Conservation (phyloP, 2,329 filamentous ascomycete genomes). For the Aureobasidium leucospermi region DNA sequence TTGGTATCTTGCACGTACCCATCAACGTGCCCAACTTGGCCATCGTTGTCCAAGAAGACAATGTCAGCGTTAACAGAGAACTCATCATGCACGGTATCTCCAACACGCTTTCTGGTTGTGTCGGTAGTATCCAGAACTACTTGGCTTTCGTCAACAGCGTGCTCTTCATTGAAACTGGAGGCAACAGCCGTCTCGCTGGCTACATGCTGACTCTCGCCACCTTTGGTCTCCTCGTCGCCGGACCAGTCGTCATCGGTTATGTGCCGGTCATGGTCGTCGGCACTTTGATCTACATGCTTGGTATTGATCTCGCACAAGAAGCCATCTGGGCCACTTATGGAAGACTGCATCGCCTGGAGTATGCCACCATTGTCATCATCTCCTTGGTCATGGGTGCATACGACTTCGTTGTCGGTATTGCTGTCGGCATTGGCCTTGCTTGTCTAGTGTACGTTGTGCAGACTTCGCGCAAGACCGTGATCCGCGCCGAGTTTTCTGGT, state of each 20-base stretch:
- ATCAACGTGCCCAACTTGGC: slow-evolving; percentile 96
- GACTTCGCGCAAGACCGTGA: slow-evolving; percentile 80
- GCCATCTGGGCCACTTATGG: slow-evolving; percentile 83
- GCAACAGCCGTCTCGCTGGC: slow-evolving; percentile 77
- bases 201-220: slow-evolving; percentile 76
- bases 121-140: slow-evolving; percentile 91
- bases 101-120: slow-evolving; percentile 79
- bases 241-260: slow-evolving; percentile 81
- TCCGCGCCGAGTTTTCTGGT: slow-evolving; percentile 84
- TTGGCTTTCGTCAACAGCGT: slow-evolving; percentile 95
- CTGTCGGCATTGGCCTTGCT: slow-evolving; percentile 82
- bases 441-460: slow-evolving; percentile 89
- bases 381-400: slow-evolving; percentile 94
- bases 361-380: slow-evolving; percentile 79
- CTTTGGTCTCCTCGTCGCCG: slow-evolving; percentile 72
- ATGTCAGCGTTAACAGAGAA: slow-evolving; percentile 84
- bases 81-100: slow-evolving; percentile 88
- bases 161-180: slow-evolving; percentile 92
- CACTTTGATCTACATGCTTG: slow-evolving; percentile 87
- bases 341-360: slow-evolving; percentile 80
- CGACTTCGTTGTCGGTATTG: slow-evolving; percentile 92
- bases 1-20: slow-evolving; percentile 91
- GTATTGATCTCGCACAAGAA: slow-evolving; percentile 84
- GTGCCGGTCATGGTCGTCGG: slow-evolving; percentile 97
- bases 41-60: slow-evolving; percentile 83